phyloP scores from a whole-genome alignment of 2,329 filamentous ascomycete species.

The Epichloe scottii region DNA sequence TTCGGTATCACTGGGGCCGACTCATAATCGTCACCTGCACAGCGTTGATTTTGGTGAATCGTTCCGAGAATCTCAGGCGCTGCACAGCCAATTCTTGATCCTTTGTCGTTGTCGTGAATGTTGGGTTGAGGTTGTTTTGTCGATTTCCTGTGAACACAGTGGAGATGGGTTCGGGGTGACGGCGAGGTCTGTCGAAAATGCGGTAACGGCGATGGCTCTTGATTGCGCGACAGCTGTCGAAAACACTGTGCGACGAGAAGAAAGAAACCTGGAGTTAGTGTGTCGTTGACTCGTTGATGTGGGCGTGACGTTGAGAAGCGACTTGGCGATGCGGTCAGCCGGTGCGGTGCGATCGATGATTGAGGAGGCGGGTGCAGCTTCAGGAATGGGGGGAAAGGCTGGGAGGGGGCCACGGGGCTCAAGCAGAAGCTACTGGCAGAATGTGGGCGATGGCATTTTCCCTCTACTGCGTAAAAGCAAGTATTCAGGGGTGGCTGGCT shows the following conservation, averaged over 20 bases:
- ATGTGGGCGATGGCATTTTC: not conserved
- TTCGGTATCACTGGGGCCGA: slow-evolving; percentile 9
- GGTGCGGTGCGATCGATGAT: not conserved
- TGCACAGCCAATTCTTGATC: not conserved
- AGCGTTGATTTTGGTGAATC: not conserved
- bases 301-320: not conserved
- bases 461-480: not conserved
- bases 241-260: not conserved
- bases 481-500: slow-evolving; percentile 1
- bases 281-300: not conserved
- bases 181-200: not conserved
- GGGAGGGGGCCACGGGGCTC: not conserved
- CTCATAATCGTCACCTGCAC: slow-evolving; percentile 11
- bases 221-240: not conserved
- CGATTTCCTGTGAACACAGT: not conserved
- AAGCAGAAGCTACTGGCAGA: not conserved
- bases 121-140: not conserved
- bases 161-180: not conserved
- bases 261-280: not conserved
- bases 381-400: not conserved
- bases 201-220: not conserved
- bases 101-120: not conserved
- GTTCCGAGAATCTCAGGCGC: not conserved
- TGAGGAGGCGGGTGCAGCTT: not conserved
- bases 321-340: slow-evolving; percentile 3